Base-by-base conservation (phyloP, 176 grass and related monocot species). In the Phoenix dactylifera region DNA sequence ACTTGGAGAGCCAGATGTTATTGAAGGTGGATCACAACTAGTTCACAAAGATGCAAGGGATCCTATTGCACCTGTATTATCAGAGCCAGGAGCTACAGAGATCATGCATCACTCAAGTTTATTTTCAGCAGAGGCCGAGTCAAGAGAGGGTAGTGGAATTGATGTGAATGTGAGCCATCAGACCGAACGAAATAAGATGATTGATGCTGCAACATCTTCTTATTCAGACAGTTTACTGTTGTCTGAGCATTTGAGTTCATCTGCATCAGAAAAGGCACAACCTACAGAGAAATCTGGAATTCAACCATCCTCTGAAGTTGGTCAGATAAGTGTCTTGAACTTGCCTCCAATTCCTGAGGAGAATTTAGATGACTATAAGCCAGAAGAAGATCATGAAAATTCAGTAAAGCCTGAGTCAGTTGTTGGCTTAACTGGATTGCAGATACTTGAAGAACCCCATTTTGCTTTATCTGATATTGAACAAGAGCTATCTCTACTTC, bases 311-410 rank as follows among this genome's bases (percentile, higher is more conserved):
- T 67, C 61, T 71, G 69, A 74, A 69, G 65, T 69, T 81, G 63
- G 48, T 14, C 74, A 63, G 0, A 52, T 65, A 51, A 81, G 80
- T 63, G 72, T 63, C 57, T 79, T 77, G 79, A 79, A 89, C 67
- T 65, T 95, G 35, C 86, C 86, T 39, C 71, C 90, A 26, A 86
- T 89, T 19, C 80, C 83, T 3, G 83, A 87, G 51, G 91, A 90
- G 67, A 81, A 77, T 28, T 22, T 60, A 3, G 86, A 87, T 64
- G 67, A 78, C 68, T 78, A 75, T 60, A 75, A 32, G 23, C 50
- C 73, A 50, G 29, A 75, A 57, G 70, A 75, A 63, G 73, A 75
- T 3, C 28, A 75, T 68, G 65, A 67, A 68, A 72, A n/a, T 18
- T 17, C 26, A 50, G 64, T 26, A 56, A 44, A 67, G 61, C 69